phyloP scores from a whole-genome alignment of 768 basidiomycete species.

The Russula virescens region DNA sequence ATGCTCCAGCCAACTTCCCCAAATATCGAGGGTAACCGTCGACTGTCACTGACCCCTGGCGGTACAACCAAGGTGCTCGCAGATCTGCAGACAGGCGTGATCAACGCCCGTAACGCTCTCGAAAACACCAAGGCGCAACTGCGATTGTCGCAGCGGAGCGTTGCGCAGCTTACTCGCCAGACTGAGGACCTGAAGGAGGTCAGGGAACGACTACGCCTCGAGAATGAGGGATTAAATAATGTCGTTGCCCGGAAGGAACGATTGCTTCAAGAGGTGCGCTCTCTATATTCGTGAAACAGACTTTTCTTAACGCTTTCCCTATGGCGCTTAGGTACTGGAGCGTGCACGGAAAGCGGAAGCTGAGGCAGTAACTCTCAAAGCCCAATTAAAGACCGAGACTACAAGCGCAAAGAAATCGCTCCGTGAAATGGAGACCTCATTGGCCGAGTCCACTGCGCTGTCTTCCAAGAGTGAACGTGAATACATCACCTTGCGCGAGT shows the following conservation, averaged over 20 bases:
- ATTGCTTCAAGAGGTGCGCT: slow-evolving; percentile 70
- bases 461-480: slow-evolving; percentile 81
- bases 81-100: slow-evolving; percentile 79
- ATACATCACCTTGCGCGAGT: slow-evolving; percentile 72
- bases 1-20: slow-evolving; percentile 29
- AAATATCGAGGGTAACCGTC: slow-evolving; percentile 36
- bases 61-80: slow-evolving; percentile 86
- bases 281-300: not conserved
- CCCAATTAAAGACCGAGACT: slow-evolving; percentile 69
- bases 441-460: slow-evolving; percentile 67
- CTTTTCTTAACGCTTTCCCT: not conserved
- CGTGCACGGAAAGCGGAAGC: slow-evolving; percentile 84
- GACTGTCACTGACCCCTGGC: slow-evolving; percentile 60
- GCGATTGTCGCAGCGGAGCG: slow-evolving; percentile 72
- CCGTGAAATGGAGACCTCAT: slow-evolving; percentile 72
- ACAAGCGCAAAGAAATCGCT: slow-evolving; percentile 65
- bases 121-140: slow-evolving; percentile 85
- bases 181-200: slow-evolving; percentile 87
- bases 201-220: slow-evolving; percentile 71
- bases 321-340: slow-evolving; percentile 54
- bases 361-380: slow-evolving; percentile 60
- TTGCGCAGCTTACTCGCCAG: slow-evolving; percentile 78
- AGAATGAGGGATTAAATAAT: slow-evolving; percentile 85
- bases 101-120: slow-evolving; percentile 70
- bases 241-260: slow-evolving; percentile 86